A percentile compares a stretch with the other conserved stretches of the same genome.
Evolutionary conservation across 352 stramenopile species (phyloP).

Genomic region (Phytophthora syringae): DNA sequence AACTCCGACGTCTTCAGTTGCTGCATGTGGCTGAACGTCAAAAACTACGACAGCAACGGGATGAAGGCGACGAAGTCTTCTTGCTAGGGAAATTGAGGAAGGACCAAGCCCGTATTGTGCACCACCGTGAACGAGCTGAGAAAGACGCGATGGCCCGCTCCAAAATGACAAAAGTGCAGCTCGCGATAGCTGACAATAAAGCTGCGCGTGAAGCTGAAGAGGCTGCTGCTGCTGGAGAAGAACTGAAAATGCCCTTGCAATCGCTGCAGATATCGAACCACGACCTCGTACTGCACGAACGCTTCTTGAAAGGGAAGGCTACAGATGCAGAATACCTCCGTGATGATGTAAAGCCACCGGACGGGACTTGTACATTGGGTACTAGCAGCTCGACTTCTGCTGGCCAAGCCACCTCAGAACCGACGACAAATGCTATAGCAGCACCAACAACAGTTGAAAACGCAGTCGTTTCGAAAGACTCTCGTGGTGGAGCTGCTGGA

Average conservation of each 20-base stretch:
- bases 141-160: slow-evolving; percentile 44
- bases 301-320: slow-evolving; percentile 72
- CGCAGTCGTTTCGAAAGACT: not conserved
- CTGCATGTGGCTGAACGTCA: slow-evolving; percentile 70
- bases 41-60: slow-evolving; percentile 62
- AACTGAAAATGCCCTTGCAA: slow-evolving; percentile 50
- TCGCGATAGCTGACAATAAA: slow-evolving; percentile 27
- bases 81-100: slow-evolving; percentile 64
- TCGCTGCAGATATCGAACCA: slow-evolving; percentile 82
- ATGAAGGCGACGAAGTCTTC: slow-evolving; percentile 69
- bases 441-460: not conserved
- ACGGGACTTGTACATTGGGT: too few relatives aligned
- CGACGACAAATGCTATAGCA: not conserved
- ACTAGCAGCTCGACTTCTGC: slow-evolving; percentile 9
- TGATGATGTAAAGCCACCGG: slow-evolving; percentile 34
- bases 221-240: slow-evolving; percentile 23
- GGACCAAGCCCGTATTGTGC: slow-evolving; percentile 54
- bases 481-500: not conserved
- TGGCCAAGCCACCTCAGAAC: slow-evolving; percentile 30
- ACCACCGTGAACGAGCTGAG: slow-evolving; percentile 51
- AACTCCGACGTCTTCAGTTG: slow-evolving; percentile 61
- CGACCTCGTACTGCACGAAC: slow-evolving; percentile 68
- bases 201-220: slow-evolving; percentile 22
- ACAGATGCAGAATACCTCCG: slow-evolving; percentile 63
- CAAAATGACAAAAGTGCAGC: slow-evolving; percentile 44